A percentile compares a stretch with the other conserved stretches of the same genome.
These are phyloP conservation scores for Candolleomyces eurysporus DNA, from an alignment of 768 basidiomycete genomes.

Conservation along the genomic window DNA sequence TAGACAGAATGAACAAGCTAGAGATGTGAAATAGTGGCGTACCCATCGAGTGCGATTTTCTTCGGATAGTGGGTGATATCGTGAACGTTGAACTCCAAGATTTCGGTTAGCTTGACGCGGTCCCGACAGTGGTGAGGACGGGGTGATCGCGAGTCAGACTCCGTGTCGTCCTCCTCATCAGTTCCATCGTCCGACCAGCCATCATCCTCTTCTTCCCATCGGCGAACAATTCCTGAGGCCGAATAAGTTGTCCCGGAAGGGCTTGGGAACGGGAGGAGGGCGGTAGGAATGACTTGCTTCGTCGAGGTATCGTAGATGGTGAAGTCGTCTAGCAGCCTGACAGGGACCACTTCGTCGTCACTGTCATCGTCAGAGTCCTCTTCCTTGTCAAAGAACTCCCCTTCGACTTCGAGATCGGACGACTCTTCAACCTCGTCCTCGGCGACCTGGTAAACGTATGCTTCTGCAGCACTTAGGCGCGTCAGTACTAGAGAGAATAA, in stretches of 20 bases:
- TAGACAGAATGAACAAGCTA: background rate
- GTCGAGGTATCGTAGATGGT: conserved; percentile 44
- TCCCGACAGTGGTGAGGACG: conserved; percentile 5
- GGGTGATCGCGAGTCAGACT: conserved; percentile 12
- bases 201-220: conserved; percentile 29
- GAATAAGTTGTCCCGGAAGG: conserved; percentile 19
- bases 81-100: conserved; percentile 50
- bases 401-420: conserved; percentile 33
- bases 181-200: conserved; percentile 30
- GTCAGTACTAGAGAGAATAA: background rate
- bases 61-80: conserved; percentile 23
- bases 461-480: background rate
- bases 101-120: conserved; percentile 37
- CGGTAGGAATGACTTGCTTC: conserved; percentile 38
- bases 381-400: background rate
- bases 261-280: conserved; percentile 29
- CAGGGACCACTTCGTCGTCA: conserved; percentile 43
- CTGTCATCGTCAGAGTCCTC: conserved; percentile 29
- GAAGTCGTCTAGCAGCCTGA: conserved; percentile 57
- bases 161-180: conserved; percentile 14
- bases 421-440: conserved; percentile 39
- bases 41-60: conserved; percentile 45
- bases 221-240: conserved; percentile 40
- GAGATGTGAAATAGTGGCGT: background rate
- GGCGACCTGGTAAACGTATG: conserved; percentile 11